Evolutionary conservation across 2,329 filamentous ascomycete species (phyloP), one percentile per base, ranked within the genome.

Genomic region (Mariannaea elegans): DNA sequence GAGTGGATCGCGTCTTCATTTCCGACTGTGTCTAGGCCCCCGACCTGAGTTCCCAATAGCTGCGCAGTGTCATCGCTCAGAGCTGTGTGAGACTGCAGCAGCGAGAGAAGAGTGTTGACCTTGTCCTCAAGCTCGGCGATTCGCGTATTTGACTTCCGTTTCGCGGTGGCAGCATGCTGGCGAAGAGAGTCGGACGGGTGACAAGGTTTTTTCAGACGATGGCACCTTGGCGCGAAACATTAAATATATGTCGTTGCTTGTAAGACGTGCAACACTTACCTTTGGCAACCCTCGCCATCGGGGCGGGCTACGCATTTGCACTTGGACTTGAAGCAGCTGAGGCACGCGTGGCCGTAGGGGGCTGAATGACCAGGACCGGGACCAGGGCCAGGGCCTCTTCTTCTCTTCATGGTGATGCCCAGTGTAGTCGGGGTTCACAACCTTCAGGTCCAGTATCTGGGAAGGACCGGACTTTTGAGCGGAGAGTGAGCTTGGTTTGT

Each of bases 351-450:
- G 21, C 47, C 23, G n/a, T 39, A 50, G 3, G 47, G 47, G 13
- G 32, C 47, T 7, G 47, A 39, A 41, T 39, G 32, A n/a, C n/a
- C 39, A n/a, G 47, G 47, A 9, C 47, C 47, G n/a, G n/a, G n/a
- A n/a, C n/a, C n/a, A n/a, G n/a, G n/a, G n/a, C n/a, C n/a, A n/a
- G n/a, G n/a, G n/a, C n/a, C n/a, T n/a, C n/a, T n/a, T 13, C 47
- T 50, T 7, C 36, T 50, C 10, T 50, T 32, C 47, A 50, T 50
- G 18, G 23, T n/a, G n/a, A n/a, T n/a, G n/a, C n/a, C n/a, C n/a
- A n/a, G n/a, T n/a, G n/a, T n/a, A n/a, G n/a, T n/a, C n/a, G n/a
- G n/a, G n/a, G n/a, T n/a, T n/a, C n/a, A n/a, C n/a, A n/a, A n/a
- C n/a, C n/a, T n/a, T n/a, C n/a, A n/a, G n/a, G n/a, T n/a, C n/a